phyloP scores from a whole-genome alignment of 306 rosid genomes.

The Phaseolus lunatus region DNA sequence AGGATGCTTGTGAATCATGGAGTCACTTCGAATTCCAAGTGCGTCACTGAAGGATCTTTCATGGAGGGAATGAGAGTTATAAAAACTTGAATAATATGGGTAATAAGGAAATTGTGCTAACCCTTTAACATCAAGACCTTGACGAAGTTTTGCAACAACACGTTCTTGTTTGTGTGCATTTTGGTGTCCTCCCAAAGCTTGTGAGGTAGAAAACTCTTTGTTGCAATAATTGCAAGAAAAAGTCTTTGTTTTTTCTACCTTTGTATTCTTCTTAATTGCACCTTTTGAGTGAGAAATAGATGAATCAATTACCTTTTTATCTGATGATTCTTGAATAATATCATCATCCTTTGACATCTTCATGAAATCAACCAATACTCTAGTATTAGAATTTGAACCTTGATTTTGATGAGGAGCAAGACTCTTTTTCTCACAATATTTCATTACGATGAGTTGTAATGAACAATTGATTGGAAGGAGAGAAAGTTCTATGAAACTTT shows the following conservation, averaged over 20 bases:
- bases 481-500: too few relatives aligned
- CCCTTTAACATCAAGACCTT: slow-evolving; percentile 32
- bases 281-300: neutral
- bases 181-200: slow-evolving; percentile 82
- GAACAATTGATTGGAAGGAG: neutral
- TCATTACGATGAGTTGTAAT: neutral
- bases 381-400: neutral
- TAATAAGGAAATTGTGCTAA: slow-evolving; percentile 26
- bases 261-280: neutral
- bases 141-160: slow-evolving; percentile 57
- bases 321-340: neutral
- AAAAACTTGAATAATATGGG: slow-evolving; percentile 43
- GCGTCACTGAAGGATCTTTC: slow-evolving; percentile 47
- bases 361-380: neutral
- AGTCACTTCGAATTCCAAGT: slow-evolving; percentile 54
- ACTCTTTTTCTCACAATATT: neutral
- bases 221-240: slow-evolving; percentile 69
- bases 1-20: slow-evolving; percentile 59
- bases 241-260: slow-evolving; percentile 24
- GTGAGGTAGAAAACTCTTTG: slow-evolving; percentile 68
- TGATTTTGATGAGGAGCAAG: neutral
- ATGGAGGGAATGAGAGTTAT: slow-evolving; percentile 31
- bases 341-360: neutral
- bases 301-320: neutral
- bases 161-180: slow-evolving; percentile 84